These are phyloP conservation scores for Plasmodium fragile DNA, from an alignment of 169 alveolate species.

Conservation along the genomic window DNA sequence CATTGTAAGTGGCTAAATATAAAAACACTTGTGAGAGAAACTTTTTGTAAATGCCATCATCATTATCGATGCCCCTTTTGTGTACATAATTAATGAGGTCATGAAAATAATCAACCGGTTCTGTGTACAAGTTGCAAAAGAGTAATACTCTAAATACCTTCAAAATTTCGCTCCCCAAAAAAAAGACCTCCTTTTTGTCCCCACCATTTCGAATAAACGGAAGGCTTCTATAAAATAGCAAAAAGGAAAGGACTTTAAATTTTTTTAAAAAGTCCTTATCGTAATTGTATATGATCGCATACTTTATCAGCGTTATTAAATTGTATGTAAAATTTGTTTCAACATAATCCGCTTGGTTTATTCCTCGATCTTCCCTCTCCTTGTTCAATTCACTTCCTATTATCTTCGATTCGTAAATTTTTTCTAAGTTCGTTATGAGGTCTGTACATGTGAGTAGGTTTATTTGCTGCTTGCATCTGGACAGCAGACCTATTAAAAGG, in stretches of 20 bases:
- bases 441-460: conserved; percentile 17
- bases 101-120: conserved; percentile 74
- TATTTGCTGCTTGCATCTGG: conserved; percentile 10
- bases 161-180: conserved; percentile 15
- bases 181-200: background rate
- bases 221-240: conserved; percentile 27
- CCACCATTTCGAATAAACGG: conserved; percentile 31
- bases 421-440: conserved; percentile 28
- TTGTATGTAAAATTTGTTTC: conserved; percentile 51
- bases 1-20: conserved; percentile 35
- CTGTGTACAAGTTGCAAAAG: conserved; percentile 48
- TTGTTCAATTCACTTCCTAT: conserved; percentile 28
- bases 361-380: conserved; percentile 16
- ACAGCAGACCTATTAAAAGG: conserved; percentile 50
- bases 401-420: conserved; percentile 41
- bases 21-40: conserved; percentile 53
- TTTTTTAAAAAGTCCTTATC: conserved; percentile 33
- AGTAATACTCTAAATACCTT: conserved; percentile 31
- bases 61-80: background rate
- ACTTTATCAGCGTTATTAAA: conserved; percentile 49
- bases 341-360: background rate
- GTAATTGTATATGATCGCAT: conserved; percentile 40
- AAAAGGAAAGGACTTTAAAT: conserved; percentile 51
- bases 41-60: conserved; percentile 6
- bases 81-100: conserved; percentile 29